These are phyloP conservation scores for Nemania sp. DNA, from an alignment of 2,329 filamentous ascomycete genomes.

Conservation along the genomic window DNA sequence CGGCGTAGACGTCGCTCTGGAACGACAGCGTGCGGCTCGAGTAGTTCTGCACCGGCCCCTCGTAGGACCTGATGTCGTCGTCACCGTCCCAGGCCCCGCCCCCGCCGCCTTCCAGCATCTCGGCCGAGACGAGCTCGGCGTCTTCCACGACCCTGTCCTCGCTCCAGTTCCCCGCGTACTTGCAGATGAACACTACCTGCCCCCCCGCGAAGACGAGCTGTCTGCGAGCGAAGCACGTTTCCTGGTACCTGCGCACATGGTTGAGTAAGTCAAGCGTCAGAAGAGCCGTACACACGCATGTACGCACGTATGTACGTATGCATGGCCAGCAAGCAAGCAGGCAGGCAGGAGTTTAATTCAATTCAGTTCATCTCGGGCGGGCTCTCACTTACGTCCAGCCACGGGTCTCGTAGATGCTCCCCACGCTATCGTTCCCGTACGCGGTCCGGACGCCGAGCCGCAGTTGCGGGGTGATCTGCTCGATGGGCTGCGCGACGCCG, in stretches of 20 bases:
- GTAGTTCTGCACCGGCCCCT: conserved; percentile 13
- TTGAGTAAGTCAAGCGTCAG: not conserved
- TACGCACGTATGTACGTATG: no score
- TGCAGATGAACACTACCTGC: conserved; percentile 5
- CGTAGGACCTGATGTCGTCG: conserved; percentile 12
- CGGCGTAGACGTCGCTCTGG: conserved; percentile 8
- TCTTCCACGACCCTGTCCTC: conserved; percentile 14
- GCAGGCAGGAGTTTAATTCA: not conserved
- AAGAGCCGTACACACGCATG: no score
- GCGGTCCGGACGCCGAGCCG: conserved; percentile 1
- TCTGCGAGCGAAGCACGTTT: conserved; percentile 6
- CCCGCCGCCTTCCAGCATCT: conserved; percentile 1
- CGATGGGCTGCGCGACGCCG: conserved; percentile 7
- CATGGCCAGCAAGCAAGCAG: not conserved
- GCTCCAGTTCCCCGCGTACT: conserved; percentile 8
- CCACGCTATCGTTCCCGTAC: conserved; percentile 6
- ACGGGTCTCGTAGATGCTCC: conserved; percentile 1
- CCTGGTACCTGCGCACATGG: conserved; percentile 3
- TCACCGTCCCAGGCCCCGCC: not conserved
- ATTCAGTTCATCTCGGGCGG: no score
- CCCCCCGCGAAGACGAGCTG: conserved; percentile 13
- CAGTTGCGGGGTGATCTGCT: conserved; percentile 14
- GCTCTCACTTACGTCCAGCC: conserved; percentile 18
- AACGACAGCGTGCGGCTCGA: conserved; percentile 7
- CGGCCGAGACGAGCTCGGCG: not conserved